Evolutionary conservation across 2,329 filamentous ascomycete species (phyloP).

Genomic region (Alternaria ethzedia): DNA sequence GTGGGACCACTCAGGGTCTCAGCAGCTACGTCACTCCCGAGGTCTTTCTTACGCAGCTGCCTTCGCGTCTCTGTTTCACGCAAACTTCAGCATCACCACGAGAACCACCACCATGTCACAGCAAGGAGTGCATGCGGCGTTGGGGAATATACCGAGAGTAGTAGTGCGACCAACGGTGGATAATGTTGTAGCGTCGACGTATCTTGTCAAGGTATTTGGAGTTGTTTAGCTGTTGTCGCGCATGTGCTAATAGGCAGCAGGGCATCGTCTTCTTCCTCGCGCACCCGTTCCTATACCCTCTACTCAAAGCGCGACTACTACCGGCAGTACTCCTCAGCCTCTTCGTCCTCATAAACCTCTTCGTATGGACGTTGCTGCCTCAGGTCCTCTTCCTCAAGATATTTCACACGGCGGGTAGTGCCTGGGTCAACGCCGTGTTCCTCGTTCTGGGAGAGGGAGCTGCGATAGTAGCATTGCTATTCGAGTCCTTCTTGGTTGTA

Average conservation of each 20-base stretch:
- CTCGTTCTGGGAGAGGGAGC: slow-evolving; percentile 75
- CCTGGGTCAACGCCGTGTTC: slow-evolving; percentile 89
- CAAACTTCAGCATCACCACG: neutral
- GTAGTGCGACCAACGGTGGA: slow-evolving; percentile 38
- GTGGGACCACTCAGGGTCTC: neutral
- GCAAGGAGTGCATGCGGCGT: slow-evolving; percentile 43
- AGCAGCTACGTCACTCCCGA: slow-evolving; percentile 11
- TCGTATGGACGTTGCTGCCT: slow-evolving; percentile 85
- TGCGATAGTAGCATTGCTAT: slow-evolving; percentile 65
- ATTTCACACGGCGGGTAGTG: slow-evolving; percentile 79
- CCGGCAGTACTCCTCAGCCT: slow-evolving; percentile 82
- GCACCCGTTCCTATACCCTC: slow-evolving; percentile 81
- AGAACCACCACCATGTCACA: slow-evolving; percentile 32
- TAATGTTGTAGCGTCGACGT: slow-evolving; percentile 34
- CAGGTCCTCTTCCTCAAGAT: slow-evolving; percentile 88
- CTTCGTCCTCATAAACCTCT: slow-evolving; percentile 83
- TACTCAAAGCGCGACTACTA: slow-evolving; percentile 78
- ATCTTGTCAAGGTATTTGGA: slow-evolving; percentile 38
- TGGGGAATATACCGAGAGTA: slow-evolving; percentile 31
- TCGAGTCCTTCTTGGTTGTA: slow-evolving; percentile 58
- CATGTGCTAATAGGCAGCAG: slow-evolving; percentile 43
- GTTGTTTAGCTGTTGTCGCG: neutral
- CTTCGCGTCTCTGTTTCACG: slow-evolving; percentile 3
- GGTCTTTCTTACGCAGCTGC: slow-evolving; percentile 1
- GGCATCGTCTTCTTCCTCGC: slow-evolving; percentile 83